Conservation (phyloP, 1,284 basidiomycete species). For the Marasmius oreades region DNA sequence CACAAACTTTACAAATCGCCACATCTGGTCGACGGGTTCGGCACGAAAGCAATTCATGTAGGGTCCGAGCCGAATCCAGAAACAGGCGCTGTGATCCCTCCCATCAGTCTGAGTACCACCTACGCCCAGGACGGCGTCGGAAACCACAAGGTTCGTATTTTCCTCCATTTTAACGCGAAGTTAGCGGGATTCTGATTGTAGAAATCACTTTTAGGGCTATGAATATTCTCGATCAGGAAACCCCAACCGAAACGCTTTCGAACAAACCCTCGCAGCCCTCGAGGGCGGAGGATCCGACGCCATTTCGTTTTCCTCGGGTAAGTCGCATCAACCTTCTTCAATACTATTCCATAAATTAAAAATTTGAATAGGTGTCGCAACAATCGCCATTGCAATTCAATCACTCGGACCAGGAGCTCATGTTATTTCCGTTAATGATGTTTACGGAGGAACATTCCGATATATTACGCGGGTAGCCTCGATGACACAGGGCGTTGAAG, state of each 20-base stretch:
- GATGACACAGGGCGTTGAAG: constrained; percentile 69
- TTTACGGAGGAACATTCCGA: constrained; percentile 91
- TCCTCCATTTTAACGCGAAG: background rate
- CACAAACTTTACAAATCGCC: constrained; percentile 21
- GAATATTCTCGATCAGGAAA: constrained; percentile 92
- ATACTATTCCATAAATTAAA: background rate
- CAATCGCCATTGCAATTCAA: constrained; percentile 82
- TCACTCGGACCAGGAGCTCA: constrained; percentile 76
- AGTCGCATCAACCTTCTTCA: background rate
- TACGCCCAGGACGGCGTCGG: constrained; percentile 86
- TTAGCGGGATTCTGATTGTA: background rate
- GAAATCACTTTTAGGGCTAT: constrained; percentile 51
- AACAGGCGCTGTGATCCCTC: constrained; percentile 88
- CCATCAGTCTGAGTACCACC: constrained; percentile 90
- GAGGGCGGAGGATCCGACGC: constrained; percentile 72
- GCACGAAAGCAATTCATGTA: constrained; percentile 86
- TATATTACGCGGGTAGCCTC: constrained; percentile 81
- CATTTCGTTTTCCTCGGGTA: constrained; percentile 77
- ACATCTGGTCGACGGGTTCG: constrained; percentile 48
- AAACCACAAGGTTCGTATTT: constrained; percentile 64
- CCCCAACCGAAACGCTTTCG: constrained; percentile 83
- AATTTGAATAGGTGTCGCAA: constrained; percentile 55
- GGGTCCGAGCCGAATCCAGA: constrained; percentile 74
- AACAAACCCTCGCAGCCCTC: constrained; percentile 68
- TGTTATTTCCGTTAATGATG: constrained; percentile 85